A percentile compares a stretch with the other conserved stretches of the same genome.
These are phyloP conservation scores for Paramecium pentaurelia DNA, from an alignment of 73 alveolate species.

Conservation along the genomic window DNA sequence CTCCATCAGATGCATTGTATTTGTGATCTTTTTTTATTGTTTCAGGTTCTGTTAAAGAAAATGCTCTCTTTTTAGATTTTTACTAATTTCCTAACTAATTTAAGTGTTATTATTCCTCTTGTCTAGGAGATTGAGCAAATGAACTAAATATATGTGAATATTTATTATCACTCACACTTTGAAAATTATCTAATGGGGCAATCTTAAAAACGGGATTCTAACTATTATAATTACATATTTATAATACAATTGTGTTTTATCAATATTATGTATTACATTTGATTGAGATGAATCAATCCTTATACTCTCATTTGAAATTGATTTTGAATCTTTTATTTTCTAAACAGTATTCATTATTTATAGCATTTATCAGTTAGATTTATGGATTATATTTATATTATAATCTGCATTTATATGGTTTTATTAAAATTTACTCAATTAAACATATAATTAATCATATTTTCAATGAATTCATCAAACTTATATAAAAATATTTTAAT, in stretches of 20 bases:
- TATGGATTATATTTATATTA: neutral
- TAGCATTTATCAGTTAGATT: neutral
- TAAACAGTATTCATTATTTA: neutral
- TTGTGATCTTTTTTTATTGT: neutral
- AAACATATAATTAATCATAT: neutral
- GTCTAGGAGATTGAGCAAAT: neutral
- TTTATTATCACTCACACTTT: neutral
- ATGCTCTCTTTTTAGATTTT: neutral
- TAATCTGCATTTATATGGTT: neutral
- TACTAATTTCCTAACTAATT: neutral
- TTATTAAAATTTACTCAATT: neutral
- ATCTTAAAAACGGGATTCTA: conserved; percentile 34
- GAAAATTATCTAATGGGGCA: neutral
- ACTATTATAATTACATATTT: neutral
- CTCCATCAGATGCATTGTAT: neutral
- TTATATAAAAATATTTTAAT: neutral
- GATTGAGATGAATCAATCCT: neutral
- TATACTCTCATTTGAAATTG: neutral
- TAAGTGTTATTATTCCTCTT: neutral
- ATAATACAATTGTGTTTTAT: neutral
- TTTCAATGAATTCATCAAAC: neutral
- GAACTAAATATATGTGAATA: conserved; percentile 19
- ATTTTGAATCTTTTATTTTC: neutral
- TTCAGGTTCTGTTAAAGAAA: neutral
- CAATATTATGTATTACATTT: neutral